Base-by-base conservation (phyloP, 257 asterid genomes). In the Echites panduratus region DNA sequence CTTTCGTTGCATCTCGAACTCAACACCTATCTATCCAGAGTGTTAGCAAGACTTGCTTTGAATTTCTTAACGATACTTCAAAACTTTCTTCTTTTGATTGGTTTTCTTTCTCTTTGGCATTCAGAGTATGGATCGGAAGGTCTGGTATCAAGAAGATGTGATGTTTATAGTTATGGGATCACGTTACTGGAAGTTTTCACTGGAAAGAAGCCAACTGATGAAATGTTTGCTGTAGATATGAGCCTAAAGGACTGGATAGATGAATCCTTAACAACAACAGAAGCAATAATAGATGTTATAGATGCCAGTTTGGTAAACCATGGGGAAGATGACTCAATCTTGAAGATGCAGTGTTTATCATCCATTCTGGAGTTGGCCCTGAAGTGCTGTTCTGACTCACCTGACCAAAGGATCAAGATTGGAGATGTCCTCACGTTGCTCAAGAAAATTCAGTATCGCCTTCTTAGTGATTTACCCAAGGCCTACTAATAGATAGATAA, bases 51-150 rank as follows among this genome's bases (percentile, higher is more conserved):
- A 40, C 43, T 54, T 4, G 61, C 44, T 32, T 40, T 66, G 17
- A 53, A 56, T 14, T 19, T 22, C 43, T 58, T 40, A 9, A 44
- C 41, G 9, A 62, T 62, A 12, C 29, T 9, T 53, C 14, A 9
- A 2, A 5, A 6, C 49, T 40, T 52, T 9, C 50, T 8, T 59
- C 41, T 40, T 62, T 57, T 67, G 17, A 58, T 6, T 4, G 0
- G 16, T 47, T 50, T 26, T 50, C 43, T 38, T 26, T 50, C 43
- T 38, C 74, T 76, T 44, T 38, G 40, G 5, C 50, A 13, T 27
- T 65, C 70, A 87, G 87, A 84, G 75, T 82, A 77, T 62, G 89
- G 91, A 75, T 73, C 44, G 47, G 84, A 81, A 77, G 91, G 91
- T 1, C 38, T 83, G 0, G 79, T 82, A 17, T 87, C 91, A 2